A percentile compares a stretch with the other conserved stretches of the same genome.
phyloP scores from a whole-genome alignment of 768 basidiomycete species.

The Lactifluus rugatus region DNA sequence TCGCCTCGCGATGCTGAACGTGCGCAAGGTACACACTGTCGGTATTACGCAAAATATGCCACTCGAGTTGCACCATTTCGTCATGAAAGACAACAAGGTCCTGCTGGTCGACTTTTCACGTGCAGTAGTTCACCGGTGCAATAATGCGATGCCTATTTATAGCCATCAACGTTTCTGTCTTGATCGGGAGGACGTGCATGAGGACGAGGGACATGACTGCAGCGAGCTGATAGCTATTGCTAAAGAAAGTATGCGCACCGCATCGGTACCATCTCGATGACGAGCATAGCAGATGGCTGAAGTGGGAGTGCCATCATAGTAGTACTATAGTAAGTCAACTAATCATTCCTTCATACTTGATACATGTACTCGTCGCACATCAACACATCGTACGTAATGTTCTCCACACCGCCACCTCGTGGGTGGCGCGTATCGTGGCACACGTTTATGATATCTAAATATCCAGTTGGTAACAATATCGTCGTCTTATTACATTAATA shows the following conservation, averaged over 20 bases:
- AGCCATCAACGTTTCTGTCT: slow-evolving; percentile 4
- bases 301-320: no score
- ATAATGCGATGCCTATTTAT: slow-evolving; percentile 8
- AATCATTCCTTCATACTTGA: no score
- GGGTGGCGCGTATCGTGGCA: no score
- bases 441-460: no score
- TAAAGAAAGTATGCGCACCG: not conserved
- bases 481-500: no score
- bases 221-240: not conserved
- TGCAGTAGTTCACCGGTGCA: slow-evolving; percentile 9
- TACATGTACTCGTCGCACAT: not conserved
- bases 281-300: not conserved
- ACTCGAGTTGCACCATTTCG: slow-evolving; percentile 13
- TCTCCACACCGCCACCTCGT: not conserved
- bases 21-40: slow-evolving; percentile 7
- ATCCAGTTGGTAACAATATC: no score
- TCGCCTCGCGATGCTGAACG: slow-evolving; percentile 8
- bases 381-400: not conserved
- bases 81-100: slow-evolving; percentile 13
- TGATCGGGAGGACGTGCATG: not conserved
- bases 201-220: not conserved
- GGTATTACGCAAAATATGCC: slow-evolving; percentile 11
- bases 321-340: no score
- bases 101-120: slow-evolving; percentile 13
- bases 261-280: not conserved